A percentile compares a stretch with the other conserved stretches of the same genome.
phyloP scores from a whole-genome alignment of 805 yeast genomes.

The Saccharomycopsis sp. region DNA sequence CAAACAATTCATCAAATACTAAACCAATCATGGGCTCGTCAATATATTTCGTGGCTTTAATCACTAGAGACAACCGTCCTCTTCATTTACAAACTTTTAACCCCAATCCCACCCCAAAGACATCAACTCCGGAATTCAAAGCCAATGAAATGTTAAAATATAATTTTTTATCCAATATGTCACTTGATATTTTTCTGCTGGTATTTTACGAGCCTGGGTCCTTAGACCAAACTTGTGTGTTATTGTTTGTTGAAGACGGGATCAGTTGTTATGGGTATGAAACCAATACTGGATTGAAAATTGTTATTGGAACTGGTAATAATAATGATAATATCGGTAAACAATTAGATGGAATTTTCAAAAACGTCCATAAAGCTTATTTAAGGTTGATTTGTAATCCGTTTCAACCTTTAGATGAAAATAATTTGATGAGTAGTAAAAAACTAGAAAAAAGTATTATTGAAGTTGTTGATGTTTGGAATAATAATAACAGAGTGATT shows the following conservation, averaged over 20 bases:
- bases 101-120: neutral
- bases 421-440: constrained; percentile 18
- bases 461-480: constrained; percentile 17
- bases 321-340: neutral
- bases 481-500: neutral
- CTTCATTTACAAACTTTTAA: constrained; percentile 38
- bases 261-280: constrained; percentile 59
- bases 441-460: constrained; percentile 13
- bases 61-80: constrained; percentile 48
- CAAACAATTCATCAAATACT: too few species aligned
- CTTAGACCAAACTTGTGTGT: constrained; percentile 25
- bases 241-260: constrained; percentile 59
- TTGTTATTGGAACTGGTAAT: constrained; percentile 43
- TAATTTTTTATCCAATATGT: constrained; percentile 68
- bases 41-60: constrained; percentile 45
- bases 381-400: constrained; percentile 53
- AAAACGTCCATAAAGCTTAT: constrained; percentile 42
- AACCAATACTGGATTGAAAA: constrained; percentile 56
- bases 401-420: constrained; percentile 32
- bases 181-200: constrained; percentile 56
- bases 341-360: constrained; percentile 24
- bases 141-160: constrained; percentile 45
- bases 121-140: constrained; percentile 8
- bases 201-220: constrained; percentile 33
- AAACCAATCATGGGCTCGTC: constrained; percentile 17